Evolutionary conservation across 306 rosid genomes (phyloP).

Genomic region (Inga leiocalycina): DNA sequence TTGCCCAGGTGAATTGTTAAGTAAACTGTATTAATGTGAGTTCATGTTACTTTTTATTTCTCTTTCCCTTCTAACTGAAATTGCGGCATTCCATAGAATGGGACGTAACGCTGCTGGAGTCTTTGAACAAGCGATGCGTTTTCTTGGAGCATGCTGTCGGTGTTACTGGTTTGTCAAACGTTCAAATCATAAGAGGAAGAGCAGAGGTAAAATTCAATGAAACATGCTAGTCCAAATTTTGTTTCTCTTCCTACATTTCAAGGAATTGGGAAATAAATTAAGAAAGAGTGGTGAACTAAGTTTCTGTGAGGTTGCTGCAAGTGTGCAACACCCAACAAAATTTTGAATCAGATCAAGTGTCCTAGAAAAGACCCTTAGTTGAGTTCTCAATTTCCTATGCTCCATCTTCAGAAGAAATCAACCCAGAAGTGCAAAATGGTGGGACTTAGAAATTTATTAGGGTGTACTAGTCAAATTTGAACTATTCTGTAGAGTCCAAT

Average conservation of each 20-base stretch:
- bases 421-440: slow-evolving; percentile 13
- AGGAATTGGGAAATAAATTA: background rate
- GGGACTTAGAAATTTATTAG: slow-evolving; percentile 23
- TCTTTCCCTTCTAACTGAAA: background rate
- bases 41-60: slow-evolving; percentile 15
- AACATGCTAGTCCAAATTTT: background rate
- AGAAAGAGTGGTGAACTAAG: background rate
- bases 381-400: too few relatives aligned
- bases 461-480: slow-evolving; percentile 3
- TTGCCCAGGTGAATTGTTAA: slow-evolving; percentile 63
- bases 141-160: slow-evolving; percentile 78
- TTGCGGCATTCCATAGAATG: slow-evolving; percentile 57
- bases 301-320: too few relatives aligned
- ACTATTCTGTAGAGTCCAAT: slow-evolving; percentile 6
- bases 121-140: slow-evolving; percentile 81
- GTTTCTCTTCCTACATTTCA: background rate
- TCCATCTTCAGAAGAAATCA: background rate
- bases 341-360: too few relatives aligned
- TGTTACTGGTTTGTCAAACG: slow-evolving; percentile 65
- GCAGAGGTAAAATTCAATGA: slow-evolving; percentile 66
- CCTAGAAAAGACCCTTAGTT: too few relatives aligned
- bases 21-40: slow-evolving; percentile 17
- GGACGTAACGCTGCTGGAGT: slow-evolving; percentile 83
- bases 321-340: too few relatives aligned
- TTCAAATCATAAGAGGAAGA: slow-evolving; percentile 85